Evolutionary conservation across 2,329 filamentous ascomycete species (phyloP).

Genomic region (Beauveria scarabaeidicola): DNA sequence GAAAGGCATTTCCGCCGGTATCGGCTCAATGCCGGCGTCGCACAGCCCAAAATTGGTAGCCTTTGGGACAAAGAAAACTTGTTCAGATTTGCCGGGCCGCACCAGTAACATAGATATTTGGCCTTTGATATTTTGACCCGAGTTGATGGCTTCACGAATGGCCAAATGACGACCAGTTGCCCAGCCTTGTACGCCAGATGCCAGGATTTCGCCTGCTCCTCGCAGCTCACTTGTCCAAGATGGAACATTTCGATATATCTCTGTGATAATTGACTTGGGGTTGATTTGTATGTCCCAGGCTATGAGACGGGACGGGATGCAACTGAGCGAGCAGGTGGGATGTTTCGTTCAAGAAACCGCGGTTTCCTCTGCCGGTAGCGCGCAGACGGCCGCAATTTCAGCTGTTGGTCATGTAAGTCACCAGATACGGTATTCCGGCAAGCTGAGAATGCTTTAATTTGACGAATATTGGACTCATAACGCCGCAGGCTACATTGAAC

Average conservation of each 20-base stretch:
- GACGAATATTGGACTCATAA: too few species aligned
- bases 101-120: background rate
- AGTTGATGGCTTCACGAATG: background rate
- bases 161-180: background rate
- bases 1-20: slow-evolving; percentile 6
- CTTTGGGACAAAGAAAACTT: background rate
- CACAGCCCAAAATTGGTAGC: background rate
- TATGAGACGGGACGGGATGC: background rate
- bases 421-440: background rate
- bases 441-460: background rate
- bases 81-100: background rate
- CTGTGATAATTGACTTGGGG: background rate
- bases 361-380: background rate
- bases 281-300: background rate
- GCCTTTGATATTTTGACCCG: background rate
- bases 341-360: background rate
- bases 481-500: too few species aligned
- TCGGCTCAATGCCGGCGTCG: slow-evolving; percentile 1
- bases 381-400: background rate
- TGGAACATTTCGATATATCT: background rate
- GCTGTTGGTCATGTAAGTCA: background rate
- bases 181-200: background rate
- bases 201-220: background rate
- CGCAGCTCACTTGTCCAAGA: background rate
- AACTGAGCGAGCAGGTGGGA: background rate